A percentile compares a stretch with the other conserved stretches of the same genome.
These are phyloP conservation scores for Rhynchospora pubera DNA, from an alignment of 176 grass and related monocot species.

Conservation along the genomic window DNA sequence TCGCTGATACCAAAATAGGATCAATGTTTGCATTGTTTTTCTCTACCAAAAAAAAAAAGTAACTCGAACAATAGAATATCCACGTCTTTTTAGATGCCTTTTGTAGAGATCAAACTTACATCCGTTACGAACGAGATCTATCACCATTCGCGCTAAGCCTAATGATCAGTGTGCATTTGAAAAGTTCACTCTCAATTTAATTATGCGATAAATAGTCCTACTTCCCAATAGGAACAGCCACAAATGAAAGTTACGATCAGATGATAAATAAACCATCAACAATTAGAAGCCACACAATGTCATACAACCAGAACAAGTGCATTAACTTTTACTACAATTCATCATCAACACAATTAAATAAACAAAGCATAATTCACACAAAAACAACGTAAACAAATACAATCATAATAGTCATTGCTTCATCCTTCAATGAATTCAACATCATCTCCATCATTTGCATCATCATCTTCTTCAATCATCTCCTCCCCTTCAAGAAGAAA, in stretches of 20 bases:
- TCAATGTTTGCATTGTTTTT: too few relatives aligned
- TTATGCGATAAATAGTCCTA: background rate
- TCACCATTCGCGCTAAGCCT: too few relatives aligned
- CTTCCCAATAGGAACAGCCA: background rate
- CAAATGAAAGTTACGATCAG: background rate
- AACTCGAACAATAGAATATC: too few relatives aligned
- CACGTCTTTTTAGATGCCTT: too few relatives aligned
- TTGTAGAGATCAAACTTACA: too few relatives aligned
- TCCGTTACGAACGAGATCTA: too few relatives aligned
- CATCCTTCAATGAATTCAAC: conserved; percentile 32
- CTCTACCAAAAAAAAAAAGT: too few relatives aligned
- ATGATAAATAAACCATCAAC: background rate
- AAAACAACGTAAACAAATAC: background rate
- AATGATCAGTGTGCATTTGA: too few relatives aligned
- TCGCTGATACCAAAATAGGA: too few relatives aligned
- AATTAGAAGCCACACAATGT: conserved; percentile 5
- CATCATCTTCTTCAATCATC: conserved; percentile 2
- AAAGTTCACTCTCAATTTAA: too few relatives aligned
- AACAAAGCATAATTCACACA: background rate
- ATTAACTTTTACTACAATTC: background rate
- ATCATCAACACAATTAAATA: background rate
- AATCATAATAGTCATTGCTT: conserved; percentile 23
- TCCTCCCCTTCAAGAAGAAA: conserved; percentile 49
- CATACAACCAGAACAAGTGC: background rate
- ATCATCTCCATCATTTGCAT: conserved; percentile 24